Evolutionary conservation across 257 asterid genomes (phyloP), one percentile per base, ranked within the genome.

Genomic region (Solanum ahanhuiri): DNA sequence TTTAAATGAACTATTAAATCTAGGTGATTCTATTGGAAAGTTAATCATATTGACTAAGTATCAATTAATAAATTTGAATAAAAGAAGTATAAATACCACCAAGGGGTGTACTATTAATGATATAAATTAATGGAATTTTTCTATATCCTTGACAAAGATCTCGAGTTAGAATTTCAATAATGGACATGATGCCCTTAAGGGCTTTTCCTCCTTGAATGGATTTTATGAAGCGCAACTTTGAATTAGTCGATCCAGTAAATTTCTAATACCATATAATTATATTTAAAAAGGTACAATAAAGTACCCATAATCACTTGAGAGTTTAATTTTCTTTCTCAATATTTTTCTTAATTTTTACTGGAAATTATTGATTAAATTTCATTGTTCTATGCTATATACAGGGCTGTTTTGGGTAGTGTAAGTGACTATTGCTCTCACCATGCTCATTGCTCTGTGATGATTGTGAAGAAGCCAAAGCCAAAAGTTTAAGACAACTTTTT

Each of bases 401-500:
- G 93, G 92, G 90, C 91, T 12, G 81, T 92, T 77, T 58, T 91
- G 43, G 95, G 94, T 33, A 92, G 95, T 81, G 95, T 92, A 9
- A 92, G 95, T 88, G 93, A 92, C 23, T 88, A 90, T 70, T 92
- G 95, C 83, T 91, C 94, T 35, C 91, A 92, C 91, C 93, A 91
- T 85, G 95, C 89, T 18, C 91, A 91, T 89, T 92, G 94, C 83
- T 92, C 95, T 25, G 69, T 92, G 72, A 90, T 92, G 81, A 92
- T 92, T 2, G 92, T 92, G 12, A 92, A 92, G 88, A 92, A 90
- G 85, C 94, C 95, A 34, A 90, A 87, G 85, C 43, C 67, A 28
- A 48, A 48, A 28, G 33, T 28, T 28, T 79, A 43, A 43, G 9
- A 77, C 37, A n/a, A 39, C 12, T 30, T 72, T 9, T 20, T 77